phyloP scores from a whole-genome alignment of 768 basidiomycete species.

The Coprinopsis sp. region DNA sequence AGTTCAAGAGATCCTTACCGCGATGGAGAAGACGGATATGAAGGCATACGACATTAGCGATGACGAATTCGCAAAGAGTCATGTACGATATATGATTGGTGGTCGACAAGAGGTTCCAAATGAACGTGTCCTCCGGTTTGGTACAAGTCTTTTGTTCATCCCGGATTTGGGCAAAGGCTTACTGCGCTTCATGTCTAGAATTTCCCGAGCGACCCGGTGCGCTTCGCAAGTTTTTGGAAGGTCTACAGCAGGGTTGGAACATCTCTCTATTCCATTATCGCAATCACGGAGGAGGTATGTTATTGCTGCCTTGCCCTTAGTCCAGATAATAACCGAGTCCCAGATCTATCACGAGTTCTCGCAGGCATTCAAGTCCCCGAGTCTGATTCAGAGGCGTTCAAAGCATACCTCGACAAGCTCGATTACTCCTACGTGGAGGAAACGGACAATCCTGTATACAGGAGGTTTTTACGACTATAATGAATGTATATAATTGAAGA shows the following conservation, averaged over 20 bases:
- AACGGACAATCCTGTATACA: constrained; percentile 84
- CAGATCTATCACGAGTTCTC: constrained; percentile 89
- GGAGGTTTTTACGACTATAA: constrained; percentile 53
- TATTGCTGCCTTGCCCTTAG: background rate
- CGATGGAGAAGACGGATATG: constrained; percentile 69
- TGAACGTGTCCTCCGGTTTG: constrained; percentile 91
- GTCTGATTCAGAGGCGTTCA: constrained; percentile 61
- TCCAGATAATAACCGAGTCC: background rate
- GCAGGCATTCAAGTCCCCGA: constrained; percentile 91
- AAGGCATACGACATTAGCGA: constrained; percentile 87
- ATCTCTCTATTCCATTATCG: constrained; percentile 97
- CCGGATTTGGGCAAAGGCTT: constrained; percentile 1
- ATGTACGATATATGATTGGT: constrained; percentile 92
- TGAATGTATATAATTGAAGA: background rate
- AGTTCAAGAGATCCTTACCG: constrained; percentile 56
- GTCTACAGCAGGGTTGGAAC: constrained; percentile 84
- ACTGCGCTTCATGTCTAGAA: constrained; percentile 41
- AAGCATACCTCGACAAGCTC: constrained; percentile 67
- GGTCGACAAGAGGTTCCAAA: constrained; percentile 72
- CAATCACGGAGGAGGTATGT: constrained; percentile 88
- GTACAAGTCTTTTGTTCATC: constrained; percentile 40
- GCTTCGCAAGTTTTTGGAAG: constrained; percentile 82
- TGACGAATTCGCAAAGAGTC: constrained; percentile 93
- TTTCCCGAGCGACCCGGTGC: constrained; percentile 96
- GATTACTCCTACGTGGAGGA: constrained; percentile 92